Evolutionary conservation across 495 filamentous ascomycete genomes (phyloP).

Genomic region (Daldinia decipiens): DNA sequence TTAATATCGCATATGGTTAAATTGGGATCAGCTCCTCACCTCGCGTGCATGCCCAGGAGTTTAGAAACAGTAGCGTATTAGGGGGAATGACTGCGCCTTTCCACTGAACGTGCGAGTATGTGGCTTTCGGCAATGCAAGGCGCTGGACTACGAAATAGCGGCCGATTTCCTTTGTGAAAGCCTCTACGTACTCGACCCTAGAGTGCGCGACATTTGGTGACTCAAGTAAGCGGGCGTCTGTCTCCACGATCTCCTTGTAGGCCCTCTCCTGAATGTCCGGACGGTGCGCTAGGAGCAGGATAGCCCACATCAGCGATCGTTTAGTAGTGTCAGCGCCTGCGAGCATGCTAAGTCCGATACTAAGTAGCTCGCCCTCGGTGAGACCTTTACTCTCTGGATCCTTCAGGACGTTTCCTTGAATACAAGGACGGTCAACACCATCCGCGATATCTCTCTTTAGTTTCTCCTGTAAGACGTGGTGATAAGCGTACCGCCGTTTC

Average conservation of each 20-base stretch:
- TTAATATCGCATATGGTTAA: background rate
- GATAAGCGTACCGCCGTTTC: slow-evolving; percentile 64
- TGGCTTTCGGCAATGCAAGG: slow-evolving; percentile 73
- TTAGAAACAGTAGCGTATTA: slow-evolving; percentile 75
- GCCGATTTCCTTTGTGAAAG: slow-evolving; percentile 74
- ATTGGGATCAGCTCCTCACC: background rate
- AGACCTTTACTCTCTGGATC: slow-evolving; percentile 68
- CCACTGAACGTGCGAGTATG: slow-evolving; percentile 71
- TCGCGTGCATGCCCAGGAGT: slow-evolving; percentile 23
- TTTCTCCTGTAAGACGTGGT: slow-evolving; percentile 68
- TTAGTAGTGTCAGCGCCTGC: slow-evolving; percentile 39
- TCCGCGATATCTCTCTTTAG: slow-evolving; percentile 68
- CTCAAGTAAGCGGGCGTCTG: slow-evolving; percentile 71
- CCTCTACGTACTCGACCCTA: slow-evolving; percentile 75
- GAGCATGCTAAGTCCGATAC: slow-evolving; percentile 79
- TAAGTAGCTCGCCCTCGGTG: slow-evolving; percentile 70
- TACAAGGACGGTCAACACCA: slow-evolving; percentile 75
- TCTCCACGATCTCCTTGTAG: slow-evolving; percentile 69
- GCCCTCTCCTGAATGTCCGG: slow-evolving; percentile 72
- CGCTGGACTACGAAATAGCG: slow-evolving; percentile 80
- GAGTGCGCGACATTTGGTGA: slow-evolving; percentile 75
- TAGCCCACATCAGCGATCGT: slow-evolving; percentile 63
- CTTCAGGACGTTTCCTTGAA: slow-evolving; percentile 75
- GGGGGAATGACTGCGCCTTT: slow-evolving; percentile 69
- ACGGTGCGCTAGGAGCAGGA: slow-evolving; percentile 75